Conservation (phyloP, 352 stramenopile genomes). For the Phytophthora pseudosyringae region DNA sequence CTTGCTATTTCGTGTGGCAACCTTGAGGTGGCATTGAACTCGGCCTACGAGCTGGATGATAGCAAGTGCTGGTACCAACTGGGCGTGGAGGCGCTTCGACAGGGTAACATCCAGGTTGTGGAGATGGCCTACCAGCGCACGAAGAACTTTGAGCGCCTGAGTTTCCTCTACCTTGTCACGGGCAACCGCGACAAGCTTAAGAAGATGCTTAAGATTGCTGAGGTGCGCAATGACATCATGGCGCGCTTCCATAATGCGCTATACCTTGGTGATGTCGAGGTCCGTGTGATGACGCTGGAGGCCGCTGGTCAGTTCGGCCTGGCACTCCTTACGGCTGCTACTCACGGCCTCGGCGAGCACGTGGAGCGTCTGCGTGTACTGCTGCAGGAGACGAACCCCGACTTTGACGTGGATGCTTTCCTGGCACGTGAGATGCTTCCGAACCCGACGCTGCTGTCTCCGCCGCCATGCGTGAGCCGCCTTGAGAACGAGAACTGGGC, state of each 20-base stretch:
- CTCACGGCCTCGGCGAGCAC: slow-evolving; percentile 95
- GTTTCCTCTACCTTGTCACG: slow-evolving; percentile 99
- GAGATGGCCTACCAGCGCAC: slow-evolving; percentile 99
- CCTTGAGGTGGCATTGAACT: slow-evolving; percentile 98
- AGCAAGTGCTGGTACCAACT: slow-evolving; percentile 98
- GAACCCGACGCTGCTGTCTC: slow-evolving; percentile 90
- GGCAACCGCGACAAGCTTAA: slow-evolving; percentile 98
- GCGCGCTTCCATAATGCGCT: slow-evolving; percentile 98
- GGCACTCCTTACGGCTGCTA: slow-evolving; percentile 96
- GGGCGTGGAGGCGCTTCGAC: slow-evolving; percentile 96
- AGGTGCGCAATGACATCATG: slow-evolving; percentile 98
- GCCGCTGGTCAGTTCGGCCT: slow-evolving; percentile 95
- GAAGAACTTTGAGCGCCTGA: slow-evolving; percentile 99
- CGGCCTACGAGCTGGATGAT: slow-evolving; percentile 95
- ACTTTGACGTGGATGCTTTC: slow-evolving; percentile 74
- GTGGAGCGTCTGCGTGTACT: slow-evolving; percentile 93
- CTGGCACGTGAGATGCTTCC: slow-evolving; percentile 65
- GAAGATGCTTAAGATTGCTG: slow-evolving; percentile 99
- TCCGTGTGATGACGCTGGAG: slow-evolving; percentile 96
- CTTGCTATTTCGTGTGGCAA: slow-evolving; percentile 99
- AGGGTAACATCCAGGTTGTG: slow-evolving; percentile 99
- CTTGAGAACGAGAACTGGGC: slow-evolving; percentile 98
- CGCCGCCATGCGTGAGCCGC: slow-evolving; percentile 92
- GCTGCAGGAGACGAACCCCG: slow-evolving; percentile 91
- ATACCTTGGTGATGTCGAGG: slow-evolving; percentile 96